These are phyloP conservation scores for Mangifera indica DNA, from an alignment of 345 rosid species.

Conservation along the genomic window DNA sequence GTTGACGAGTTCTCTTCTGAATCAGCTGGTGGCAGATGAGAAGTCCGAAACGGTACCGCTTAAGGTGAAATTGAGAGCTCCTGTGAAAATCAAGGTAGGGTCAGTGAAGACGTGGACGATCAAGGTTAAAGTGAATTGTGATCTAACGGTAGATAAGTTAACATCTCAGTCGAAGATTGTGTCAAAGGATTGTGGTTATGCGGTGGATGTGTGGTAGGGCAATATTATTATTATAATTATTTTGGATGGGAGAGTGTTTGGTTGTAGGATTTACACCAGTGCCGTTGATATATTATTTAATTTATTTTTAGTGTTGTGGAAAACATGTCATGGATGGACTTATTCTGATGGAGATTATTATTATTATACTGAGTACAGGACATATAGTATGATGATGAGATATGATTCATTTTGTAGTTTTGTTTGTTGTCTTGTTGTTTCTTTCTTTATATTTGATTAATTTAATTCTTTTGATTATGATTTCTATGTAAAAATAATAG, in stretches of 20 bases:
- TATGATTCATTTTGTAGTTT: not conserved
- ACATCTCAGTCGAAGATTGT: conserved; percentile 54
- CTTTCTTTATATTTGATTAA: too few relatives aligned
- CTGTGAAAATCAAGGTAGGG: conserved; percentile 66
- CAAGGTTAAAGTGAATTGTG: conserved; percentile 62
- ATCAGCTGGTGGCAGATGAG: conserved; percentile 26
- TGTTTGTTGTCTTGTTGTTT: too few relatives aligned
- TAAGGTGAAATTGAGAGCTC: conserved; percentile 48
- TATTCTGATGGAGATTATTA: not conserved
- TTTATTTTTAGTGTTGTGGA: not conserved
- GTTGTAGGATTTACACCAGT: not conserved
- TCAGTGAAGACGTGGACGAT: conserved; percentile 75
- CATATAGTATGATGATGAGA: not conserved
- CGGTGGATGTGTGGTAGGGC: conserved; percentile 57
- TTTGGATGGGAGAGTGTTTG: not conserved
- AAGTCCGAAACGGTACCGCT: conserved; percentile 55
- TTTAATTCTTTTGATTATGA: too few relatives aligned
- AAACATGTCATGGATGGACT: not conserved
- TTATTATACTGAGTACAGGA: not conserved
- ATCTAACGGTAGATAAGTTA: conserved; percentile 67
- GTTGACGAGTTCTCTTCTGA: conserved; percentile 29
- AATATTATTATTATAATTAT: too few relatives aligned
- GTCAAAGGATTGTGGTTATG: conserved; percentile 53
- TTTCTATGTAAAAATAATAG: too few relatives aligned
- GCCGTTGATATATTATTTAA: too few relatives aligned